These are phyloP conservation scores for Capillidium rhysosporum DNA, from an alignment of 371 early-diverging fungal genomes.

Conservation along the genomic window DNA sequence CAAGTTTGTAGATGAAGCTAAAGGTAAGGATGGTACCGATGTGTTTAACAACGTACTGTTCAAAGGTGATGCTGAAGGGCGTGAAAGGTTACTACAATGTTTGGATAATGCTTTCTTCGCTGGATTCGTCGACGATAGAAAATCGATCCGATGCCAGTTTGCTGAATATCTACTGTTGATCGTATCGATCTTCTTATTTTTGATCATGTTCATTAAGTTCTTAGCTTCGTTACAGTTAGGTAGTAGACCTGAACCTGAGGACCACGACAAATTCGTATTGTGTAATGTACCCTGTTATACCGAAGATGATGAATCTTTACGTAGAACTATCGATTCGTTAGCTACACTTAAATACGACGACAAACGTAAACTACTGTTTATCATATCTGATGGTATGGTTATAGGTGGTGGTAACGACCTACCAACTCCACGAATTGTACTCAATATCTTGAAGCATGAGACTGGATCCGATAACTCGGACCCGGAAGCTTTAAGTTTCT, in stretches of 20 bases:
- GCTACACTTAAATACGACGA: conserved; percentile 78
- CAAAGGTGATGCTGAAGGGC: background rate
- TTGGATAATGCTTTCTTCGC: conserved; percentile 64
- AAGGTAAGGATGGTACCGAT: background rate
- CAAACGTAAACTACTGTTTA: conserved; percentile 81
- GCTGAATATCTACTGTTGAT: conserved; percentile 66
- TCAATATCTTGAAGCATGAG: conserved; percentile 86
- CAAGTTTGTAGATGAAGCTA: background rate
- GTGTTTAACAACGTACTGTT: background rate
- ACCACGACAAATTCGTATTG: conserved; percentile 80
- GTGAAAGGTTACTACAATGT: conserved; percentile 19
- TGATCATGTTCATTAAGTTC: conserved; percentile 80
- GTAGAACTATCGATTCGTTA: conserved; percentile 84
- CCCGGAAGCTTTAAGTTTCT: conserved; percentile 77
- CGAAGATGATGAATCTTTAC: conserved; percentile 86
- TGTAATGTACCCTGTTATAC: conserved; percentile 91
- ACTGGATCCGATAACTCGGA: conserved; percentile 26
- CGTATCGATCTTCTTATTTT: conserved; percentile 53
- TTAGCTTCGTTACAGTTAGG: conserved; percentile 80
- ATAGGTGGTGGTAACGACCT: conserved; percentile 90
- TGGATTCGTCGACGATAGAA: conserved; percentile 72
- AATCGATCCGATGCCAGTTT: conserved; percentile 61
- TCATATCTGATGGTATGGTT: conserved; percentile 84
- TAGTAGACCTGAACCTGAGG: conserved; percentile 48
- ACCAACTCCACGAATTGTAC: conserved; percentile 91